phyloP scores from a whole-genome alignment of 495 filamentous ascomycete species.

The Articulospora tetracladia region DNA sequence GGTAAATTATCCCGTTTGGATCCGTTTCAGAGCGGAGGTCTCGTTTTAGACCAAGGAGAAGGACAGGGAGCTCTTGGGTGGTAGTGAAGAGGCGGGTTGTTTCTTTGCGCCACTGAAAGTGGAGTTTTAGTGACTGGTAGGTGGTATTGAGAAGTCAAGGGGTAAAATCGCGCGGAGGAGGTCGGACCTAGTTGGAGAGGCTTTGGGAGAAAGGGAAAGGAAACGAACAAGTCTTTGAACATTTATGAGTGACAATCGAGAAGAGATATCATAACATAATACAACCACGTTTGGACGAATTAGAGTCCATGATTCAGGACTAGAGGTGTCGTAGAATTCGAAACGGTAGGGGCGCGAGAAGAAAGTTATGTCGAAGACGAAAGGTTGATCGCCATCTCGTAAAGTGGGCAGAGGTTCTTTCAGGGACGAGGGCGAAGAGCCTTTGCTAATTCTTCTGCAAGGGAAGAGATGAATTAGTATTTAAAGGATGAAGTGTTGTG shows the following conservation, averaged over 20 bases:
- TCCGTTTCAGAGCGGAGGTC: conserved; percentile 65
- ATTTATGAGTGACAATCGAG: conserved; percentile 59
- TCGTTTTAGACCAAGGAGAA: conserved; percentile 78
- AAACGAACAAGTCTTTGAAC: conserved; percentile 52
- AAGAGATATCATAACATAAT: conserved; percentile 77
- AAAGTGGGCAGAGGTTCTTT: conserved; percentile 48
- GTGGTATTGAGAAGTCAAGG: neutral
- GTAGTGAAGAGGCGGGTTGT: conserved; percentile 58
- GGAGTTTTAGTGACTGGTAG: neutral
- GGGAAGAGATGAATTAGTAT: neutral
- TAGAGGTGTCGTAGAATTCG: conserved; percentile 76
- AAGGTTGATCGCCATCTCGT: conserved; percentile 78
- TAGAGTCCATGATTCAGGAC: conserved; percentile 69
- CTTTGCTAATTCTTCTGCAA: conserved; percentile 44
- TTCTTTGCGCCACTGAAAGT: conserved; percentile 62
- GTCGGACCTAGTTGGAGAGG: neutral
- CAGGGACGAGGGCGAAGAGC: conserved; percentile 29
- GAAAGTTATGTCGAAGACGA: conserved; percentile 70
- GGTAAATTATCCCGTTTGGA: conserved; percentile 65
- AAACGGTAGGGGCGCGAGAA: conserved; percentile 65
- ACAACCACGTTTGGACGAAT: conserved; percentile 69
- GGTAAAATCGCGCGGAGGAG: neutral
- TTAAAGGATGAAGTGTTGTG: neutral
- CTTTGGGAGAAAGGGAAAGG: neutral
- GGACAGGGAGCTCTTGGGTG: conserved; percentile 59